These are phyloP conservation scores for Globisporangium spiculum DNA, from an alignment of 352 stramenopile genomes.

Conservation along the genomic window DNA sequence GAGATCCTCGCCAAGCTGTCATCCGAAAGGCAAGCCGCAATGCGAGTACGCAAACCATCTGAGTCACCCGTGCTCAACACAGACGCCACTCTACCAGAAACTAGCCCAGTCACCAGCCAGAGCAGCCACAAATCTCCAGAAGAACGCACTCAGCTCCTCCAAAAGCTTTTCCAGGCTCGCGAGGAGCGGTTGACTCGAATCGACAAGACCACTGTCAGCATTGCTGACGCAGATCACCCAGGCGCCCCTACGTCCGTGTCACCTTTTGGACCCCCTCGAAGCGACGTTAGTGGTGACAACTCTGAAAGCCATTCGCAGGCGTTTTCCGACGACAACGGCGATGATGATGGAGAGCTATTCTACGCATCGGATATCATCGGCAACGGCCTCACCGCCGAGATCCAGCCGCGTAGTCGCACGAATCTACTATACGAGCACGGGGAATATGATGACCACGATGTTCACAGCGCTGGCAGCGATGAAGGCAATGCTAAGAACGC, in stretches of 20 bases:
- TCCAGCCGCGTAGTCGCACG: conserved; percentile 24
- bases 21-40: conserved; percentile 41
- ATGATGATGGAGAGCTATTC: conserved; percentile 32
- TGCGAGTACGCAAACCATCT: conserved; percentile 16
- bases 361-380: conserved; percentile 49
- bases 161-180: conserved; percentile 21
- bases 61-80: not conserved
- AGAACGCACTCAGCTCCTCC: conserved; percentile 24
- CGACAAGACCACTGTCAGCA: not conserved
- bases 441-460: not conserved
- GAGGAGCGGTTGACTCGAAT: not conserved
- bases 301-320: not conserved
- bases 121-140: conserved; percentile 16
- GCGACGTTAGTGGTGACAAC: not conserved
- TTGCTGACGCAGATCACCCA: not conserved
- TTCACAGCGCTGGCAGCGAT: not conserved
- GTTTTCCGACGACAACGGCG: conserved; percentile 8
- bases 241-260: too few relatives aligned
- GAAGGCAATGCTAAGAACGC: not conserved
- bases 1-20: conserved; percentile 72
- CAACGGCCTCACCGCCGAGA: conserved; percentile 16
- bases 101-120: not conserved
- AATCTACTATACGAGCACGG: conserved; percentile 24
- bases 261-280: conserved; percentile 12
- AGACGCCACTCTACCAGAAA: not conserved